Percentiles rank a stretch among this genome's conserved stretches.
Conservation (phyloP, 208 protist genomes). For the Histomonas meleagridis region DNA sequence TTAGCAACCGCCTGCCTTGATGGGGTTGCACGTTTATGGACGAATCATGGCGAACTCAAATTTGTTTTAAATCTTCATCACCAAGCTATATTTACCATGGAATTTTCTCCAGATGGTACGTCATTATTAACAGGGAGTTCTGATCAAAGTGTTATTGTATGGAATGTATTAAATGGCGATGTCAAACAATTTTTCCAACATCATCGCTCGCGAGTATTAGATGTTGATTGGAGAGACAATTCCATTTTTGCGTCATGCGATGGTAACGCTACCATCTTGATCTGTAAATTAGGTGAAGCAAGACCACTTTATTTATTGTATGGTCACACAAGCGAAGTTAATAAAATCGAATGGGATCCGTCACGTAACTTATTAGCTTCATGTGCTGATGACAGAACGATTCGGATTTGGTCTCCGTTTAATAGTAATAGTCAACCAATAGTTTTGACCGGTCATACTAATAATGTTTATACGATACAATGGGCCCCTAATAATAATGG, state of each 20-base stretch:
- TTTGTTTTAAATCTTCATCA: conserved; percentile 50
- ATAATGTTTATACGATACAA: conserved; percentile 18
- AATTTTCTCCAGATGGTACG: conserved; percentile 64
- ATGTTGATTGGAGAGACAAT: conserved; percentile 69
- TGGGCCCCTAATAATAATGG: background rate
- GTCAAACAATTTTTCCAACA: conserved; percentile 58
- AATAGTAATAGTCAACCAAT: background rate
- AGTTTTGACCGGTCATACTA: background rate
- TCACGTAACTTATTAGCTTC: conserved; percentile 61
- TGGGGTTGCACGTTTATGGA: conserved; percentile 37
- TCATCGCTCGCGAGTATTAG: conserved; percentile 61
- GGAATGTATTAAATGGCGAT: conserved; percentile 44
- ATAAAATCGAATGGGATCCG: conserved; percentile 68
- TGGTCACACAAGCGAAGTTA: conserved; percentile 62
- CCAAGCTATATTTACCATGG: conserved; percentile 66
- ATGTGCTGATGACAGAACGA: conserved; percentile 69
- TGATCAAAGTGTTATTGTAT: conserved; percentile 63
- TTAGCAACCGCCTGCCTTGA: conserved; percentile 37
- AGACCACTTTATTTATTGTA: conserved; percentile 40
- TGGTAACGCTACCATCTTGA: conserved; percentile 62
- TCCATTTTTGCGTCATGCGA: conserved; percentile 64
- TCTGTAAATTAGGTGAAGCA: conserved; percentile 57
- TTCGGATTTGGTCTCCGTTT: conserved; percentile 52
- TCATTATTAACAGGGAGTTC: conserved; percentile 60
- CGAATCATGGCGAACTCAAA: background rate